These are phyloP conservation scores for Fusarium mexicanum DNA, from an alignment of 2,329 filamentous ascomycete species.

Conservation along the genomic window DNA sequence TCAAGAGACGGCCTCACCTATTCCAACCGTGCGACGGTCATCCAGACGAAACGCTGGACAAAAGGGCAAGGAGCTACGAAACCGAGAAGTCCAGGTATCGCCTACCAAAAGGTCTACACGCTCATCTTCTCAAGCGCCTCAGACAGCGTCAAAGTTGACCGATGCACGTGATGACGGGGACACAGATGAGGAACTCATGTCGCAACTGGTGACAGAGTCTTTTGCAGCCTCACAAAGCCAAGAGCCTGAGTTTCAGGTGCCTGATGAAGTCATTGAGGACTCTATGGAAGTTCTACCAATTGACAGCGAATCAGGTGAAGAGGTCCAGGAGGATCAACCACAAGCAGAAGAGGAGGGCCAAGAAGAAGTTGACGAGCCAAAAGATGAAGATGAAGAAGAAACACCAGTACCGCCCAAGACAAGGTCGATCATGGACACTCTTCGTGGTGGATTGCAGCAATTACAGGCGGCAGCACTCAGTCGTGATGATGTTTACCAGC, in stretches of 20 bases:
- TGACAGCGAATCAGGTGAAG: background rate
- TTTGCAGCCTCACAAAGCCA: conserved; percentile 51
- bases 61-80: conserved; percentile 22
- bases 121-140: background rate
- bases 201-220: conserved; percentile 54
- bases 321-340: background rate
- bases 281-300: conserved; percentile 34
- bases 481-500: conserved; percentile 71
- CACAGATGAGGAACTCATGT: conserved; percentile 55
- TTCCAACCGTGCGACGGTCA: conserved; percentile 35
- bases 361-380: background rate
- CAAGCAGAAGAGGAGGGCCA: background rate
- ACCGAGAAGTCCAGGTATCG: conserved; percentile 15
- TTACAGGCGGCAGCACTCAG: conserved; percentile 69
- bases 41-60: conserved; percentile 37
- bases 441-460: conserved; percentile 60
- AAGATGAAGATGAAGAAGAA: conserved; percentile 5
- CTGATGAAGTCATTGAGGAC: conserved; percentile 25
- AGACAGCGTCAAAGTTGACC: background rate
- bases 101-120: conserved; percentile 16
- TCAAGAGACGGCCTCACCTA: conserved; percentile 30
- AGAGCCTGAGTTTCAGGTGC: conserved; percentile 24
- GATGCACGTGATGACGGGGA: conserved; percentile 44
- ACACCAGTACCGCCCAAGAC: conserved; percentile 19
- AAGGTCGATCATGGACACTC: conserved; percentile 44